Base-by-base conservation (phyloP, 176 grass and related monocot genomes). In the Avena sativa region DNA sequence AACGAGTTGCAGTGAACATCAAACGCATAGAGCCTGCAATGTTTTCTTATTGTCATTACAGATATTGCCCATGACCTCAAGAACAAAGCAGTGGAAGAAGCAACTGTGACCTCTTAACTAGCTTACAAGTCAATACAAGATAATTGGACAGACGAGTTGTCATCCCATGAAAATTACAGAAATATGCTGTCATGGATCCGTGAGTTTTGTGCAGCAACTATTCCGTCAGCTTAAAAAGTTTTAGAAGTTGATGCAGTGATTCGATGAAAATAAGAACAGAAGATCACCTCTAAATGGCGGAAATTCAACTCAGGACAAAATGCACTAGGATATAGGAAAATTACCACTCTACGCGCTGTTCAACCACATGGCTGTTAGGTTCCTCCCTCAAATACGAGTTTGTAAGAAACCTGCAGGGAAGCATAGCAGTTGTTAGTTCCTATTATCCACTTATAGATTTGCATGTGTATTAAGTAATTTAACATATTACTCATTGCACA, bases 1-100 rank as follows among this genome's bases (percentile, higher is more conserved):
- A 98, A 98, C 7, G 97, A 98, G 85, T 96, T 98, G 87, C 94
- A 98, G 76, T 98, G 97, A 84, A 96, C 97, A 89, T 98, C 97
- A 71, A 98, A 96, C 79, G 97, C 92, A 91, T 98, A 98, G 2
- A 98, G 87, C 97, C 97, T 98, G 89, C 72, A 90, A 86, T 19
- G 8, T 34, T 63, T 34, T 71, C 14, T 44, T 13, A 28, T 8
- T 20, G 25, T 52, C 25, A 23, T 83, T 67, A 91, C 10, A 40
- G 10, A 83, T 65, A 66, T 49, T 74, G 25, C 23, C 25, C 0
- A 7, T 0, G 5, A 55, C 23, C 55, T 74, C 65, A 67, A 5
- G 8, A 84, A 51, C 47, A 58, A 80, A 74, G 17, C 59, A 66
- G 16, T 55, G 17, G 25, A 75, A 49, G 55, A 34, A 74, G 16